A percentile compares a stretch with the other conserved stretches of the same genome.
These are phyloP conservation scores for Colletotrichum paranaense DNA, from an alignment of 2,329 filamentous ascomycete species.

Conservation along the genomic window DNA sequence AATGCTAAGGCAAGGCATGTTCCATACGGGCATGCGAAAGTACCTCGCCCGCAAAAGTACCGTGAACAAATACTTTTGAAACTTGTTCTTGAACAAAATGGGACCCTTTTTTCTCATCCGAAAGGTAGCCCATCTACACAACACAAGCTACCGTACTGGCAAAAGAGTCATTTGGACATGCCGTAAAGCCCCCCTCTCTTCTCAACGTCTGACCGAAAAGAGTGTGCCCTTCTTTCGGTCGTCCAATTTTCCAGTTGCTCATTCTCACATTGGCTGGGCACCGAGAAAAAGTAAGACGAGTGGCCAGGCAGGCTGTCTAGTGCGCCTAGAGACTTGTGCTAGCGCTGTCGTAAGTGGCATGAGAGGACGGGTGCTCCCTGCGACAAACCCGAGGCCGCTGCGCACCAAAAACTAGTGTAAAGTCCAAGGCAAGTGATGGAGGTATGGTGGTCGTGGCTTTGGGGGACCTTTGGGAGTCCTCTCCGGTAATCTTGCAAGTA, in stretches of 20 bases:
- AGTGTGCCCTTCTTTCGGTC: background rate
- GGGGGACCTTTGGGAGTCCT: background rate
- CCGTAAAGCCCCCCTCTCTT: background rate
- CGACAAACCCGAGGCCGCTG: slow-evolving; percentile 5
- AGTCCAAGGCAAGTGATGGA: background rate
- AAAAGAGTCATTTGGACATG: background rate
- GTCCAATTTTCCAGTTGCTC: background rate
- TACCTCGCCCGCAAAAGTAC: background rate
- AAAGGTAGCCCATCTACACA: background rate
- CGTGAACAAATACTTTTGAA: background rate
- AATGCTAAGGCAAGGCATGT: background rate
- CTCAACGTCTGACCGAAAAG: background rate
- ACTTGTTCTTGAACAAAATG: background rate
- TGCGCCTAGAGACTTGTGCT: background rate
- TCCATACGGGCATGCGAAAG: background rate
- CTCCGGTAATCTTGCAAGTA: background rate
- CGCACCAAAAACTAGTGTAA: background rate
- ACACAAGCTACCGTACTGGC: slow-evolving; percentile 1
- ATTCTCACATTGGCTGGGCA: slow-evolving; percentile 7
- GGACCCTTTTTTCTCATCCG: background rate
- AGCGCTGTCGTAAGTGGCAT: slow-evolving; percentile 8
- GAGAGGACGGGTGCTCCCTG: slow-evolving; percentile 9
- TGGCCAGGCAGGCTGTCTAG: slow-evolving; percentile 7
- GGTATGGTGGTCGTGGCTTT: background rate
- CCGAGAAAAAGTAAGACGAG: background rate